phyloP scores from a whole-genome alignment of 805 yeast species.

The Cyberlindnera veronae region DNA sequence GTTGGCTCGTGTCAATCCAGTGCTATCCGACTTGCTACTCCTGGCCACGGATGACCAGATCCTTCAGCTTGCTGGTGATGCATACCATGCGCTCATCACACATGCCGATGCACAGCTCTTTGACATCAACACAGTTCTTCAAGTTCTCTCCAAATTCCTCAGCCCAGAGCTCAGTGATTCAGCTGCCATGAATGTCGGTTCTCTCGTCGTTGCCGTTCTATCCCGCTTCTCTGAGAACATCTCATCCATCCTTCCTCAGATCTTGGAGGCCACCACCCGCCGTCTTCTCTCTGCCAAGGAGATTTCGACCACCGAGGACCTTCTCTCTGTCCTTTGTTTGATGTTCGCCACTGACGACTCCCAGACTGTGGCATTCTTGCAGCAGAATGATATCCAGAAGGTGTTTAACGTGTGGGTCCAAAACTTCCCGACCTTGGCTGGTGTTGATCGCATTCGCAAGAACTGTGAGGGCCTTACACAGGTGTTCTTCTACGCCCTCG shows the following conservation, averaged over 20 bases:
- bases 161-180: slow-evolving; percentile 71
- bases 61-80: slow-evolving; percentile 73
- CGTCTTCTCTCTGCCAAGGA: slow-evolving; percentile 67
- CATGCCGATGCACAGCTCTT: slow-evolving; percentile 28
- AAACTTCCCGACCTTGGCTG: slow-evolving; percentile 76
- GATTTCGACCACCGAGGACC: slow-evolving; percentile 70
- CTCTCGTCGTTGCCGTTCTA: slow-evolving; percentile 56
- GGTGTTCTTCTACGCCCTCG: slow-evolving; percentile 53
- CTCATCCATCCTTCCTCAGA: slow-evolving; percentile 21
- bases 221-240: slow-evolving; percentile 42
- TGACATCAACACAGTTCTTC: slow-evolving; percentile 40
- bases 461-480: slow-evolving; percentile 68
- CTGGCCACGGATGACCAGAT: slow-evolving; percentile 69
- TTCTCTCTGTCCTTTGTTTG: slow-evolving; percentile 71
- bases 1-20: slow-evolving; percentile 42
- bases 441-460: slow-evolving; percentile 60
- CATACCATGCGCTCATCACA: slow-evolving; percentile 56
- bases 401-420: slow-evolving; percentile 81
- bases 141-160: slow-evolving; percentile 63
- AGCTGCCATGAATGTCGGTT: slow-evolving; percentile 76
- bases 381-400: slow-evolving; percentile 42
- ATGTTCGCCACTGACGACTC: slow-evolving; percentile 59
- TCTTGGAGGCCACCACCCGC: slow-evolving; percentile 55
- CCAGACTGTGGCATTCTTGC: slow-evolving; percentile 61
- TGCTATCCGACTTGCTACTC: slow-evolving; percentile 30